A percentile compares a stretch with the other conserved stretches of the same genome.
phyloP scores from a whole-genome alignment of 352 stramenopile genomes.

The Pythium coloratum region DNA sequence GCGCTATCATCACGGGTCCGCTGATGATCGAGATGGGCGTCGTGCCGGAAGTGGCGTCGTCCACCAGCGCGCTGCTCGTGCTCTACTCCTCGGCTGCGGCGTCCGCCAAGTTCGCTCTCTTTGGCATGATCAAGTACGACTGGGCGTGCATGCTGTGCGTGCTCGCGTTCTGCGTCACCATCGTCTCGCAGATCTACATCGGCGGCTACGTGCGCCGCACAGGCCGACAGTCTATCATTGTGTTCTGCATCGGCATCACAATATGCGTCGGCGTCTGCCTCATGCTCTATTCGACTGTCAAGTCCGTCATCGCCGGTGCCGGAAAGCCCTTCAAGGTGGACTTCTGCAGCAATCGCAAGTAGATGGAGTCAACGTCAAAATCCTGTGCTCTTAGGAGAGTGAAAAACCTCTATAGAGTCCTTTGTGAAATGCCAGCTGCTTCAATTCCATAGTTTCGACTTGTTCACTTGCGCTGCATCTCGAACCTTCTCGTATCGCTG shows the following conservation, averaged over 20 bases:
- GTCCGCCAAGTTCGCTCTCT: conserved; percentile 53
- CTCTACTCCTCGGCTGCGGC: conserved; percentile 51
- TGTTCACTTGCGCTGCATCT: conserved; percentile 38
- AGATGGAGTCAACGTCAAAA: background rate
- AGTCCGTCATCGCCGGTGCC: conserved; percentile 37
- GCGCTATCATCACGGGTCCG: conserved; percentile 54
- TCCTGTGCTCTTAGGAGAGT: background rate
- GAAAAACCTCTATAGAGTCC: background rate
- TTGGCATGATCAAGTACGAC: conserved; percentile 51
- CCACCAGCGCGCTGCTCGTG: conserved; percentile 51
- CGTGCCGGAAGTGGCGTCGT: conserved; percentile 47
- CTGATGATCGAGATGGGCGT: conserved; percentile 65
- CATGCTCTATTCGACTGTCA: conserved; percentile 58
- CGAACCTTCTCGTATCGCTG: conserved; percentile 19
- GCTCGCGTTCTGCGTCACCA: conserved; percentile 48
- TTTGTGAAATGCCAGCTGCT: background rate
- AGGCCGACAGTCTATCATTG: conserved; percentile 50
- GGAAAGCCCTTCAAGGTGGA: conserved; percentile 31
- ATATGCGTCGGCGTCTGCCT: conserved; percentile 43
- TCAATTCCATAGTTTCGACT: conserved; percentile 39
- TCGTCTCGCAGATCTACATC: conserved; percentile 51
- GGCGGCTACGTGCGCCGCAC: conserved; percentile 50
- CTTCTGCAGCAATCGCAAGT: conserved; percentile 14
- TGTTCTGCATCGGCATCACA: conserved; percentile 49
- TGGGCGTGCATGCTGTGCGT: conserved; percentile 40